phyloP scores from a whole-genome alignment of 129 eudicot species.

The Flaveria linearis region DNA sequence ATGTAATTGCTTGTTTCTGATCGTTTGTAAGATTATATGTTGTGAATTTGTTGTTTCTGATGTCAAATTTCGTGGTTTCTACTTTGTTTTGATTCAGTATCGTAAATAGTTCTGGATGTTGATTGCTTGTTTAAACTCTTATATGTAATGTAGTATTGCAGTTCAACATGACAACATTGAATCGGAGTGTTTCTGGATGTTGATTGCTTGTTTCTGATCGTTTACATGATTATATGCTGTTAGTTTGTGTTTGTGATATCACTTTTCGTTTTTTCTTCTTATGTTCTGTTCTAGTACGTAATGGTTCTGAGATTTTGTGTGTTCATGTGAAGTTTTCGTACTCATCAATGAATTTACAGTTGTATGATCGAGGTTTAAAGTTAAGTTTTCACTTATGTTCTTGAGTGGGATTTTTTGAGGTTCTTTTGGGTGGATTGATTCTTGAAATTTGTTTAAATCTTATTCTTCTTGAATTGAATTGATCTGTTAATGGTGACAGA shows the following conservation, averaged over 20 bases:
- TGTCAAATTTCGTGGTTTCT: not conserved
- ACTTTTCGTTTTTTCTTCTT: too few species aligned
- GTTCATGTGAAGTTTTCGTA: not conserved
- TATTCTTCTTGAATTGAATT: slow-evolving; percentile 2
- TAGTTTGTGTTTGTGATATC: slow-evolving; percentile 2
- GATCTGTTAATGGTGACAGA: slow-evolving; percentile 19
- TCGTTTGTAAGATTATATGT: not conserved
- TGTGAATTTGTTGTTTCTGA: slow-evolving; percentile 13
- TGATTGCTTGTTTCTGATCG: not conserved
- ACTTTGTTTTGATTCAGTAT: too few species aligned
- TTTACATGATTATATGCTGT: not conserved
- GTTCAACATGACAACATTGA: not conserved
- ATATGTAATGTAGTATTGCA: too few species aligned
- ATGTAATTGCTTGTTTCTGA: not conserved
- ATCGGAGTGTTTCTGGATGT: not conserved
- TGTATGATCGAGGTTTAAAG: not conserved
- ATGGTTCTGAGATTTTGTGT: too few species aligned
- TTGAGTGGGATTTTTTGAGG: slow-evolving; percentile 9
- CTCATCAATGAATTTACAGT: not conserved
- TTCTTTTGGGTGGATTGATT: not conserved
- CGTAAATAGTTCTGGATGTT: too few species aligned
- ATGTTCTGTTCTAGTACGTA: too few species aligned
- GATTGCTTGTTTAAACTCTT: too few species aligned
- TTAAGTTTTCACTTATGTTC: slow-evolving; percentile 15
- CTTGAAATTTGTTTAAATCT: not conserved